These are phyloP conservation scores for Nymphaea thermarum DNA, from an alignment of 164 flowering plant genomes.

Conservation along the genomic window DNA sequence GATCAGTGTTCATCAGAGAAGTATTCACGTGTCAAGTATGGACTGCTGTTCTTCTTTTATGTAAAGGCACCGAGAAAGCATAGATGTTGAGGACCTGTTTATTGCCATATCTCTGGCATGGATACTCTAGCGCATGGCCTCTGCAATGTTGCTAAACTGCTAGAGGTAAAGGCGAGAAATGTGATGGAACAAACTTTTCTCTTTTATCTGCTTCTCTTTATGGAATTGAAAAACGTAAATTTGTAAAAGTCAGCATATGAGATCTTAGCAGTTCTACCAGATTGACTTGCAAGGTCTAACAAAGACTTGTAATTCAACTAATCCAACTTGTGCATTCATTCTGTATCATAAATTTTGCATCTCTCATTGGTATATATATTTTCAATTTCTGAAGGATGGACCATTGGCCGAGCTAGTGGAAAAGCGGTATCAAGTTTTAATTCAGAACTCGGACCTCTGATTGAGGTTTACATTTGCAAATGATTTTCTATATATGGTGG, in stretches of 20 bases:
- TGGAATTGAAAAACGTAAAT: background rate
- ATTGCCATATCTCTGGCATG: constrained; percentile 88
- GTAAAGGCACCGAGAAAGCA: constrained; percentile 89
- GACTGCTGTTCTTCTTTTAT: background rate
- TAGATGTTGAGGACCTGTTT: constrained; percentile 93
- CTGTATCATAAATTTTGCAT: background rate
- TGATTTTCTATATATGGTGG: background rate
- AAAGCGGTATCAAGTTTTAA: constrained; percentile 87
- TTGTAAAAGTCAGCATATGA: background rate
- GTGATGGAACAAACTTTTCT: background rate
- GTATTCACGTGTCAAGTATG: no score
- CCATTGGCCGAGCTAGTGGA: constrained; percentile 63
- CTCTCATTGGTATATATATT: background rate
- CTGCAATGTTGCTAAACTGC: constrained; percentile 73
- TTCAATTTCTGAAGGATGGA: constrained; percentile 49
- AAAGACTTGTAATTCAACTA: no score
- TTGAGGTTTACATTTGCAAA: constrained; percentile 41
- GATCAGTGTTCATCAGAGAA: no score
- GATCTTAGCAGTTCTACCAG: background rate
- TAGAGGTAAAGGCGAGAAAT: constrained; percentile 37
- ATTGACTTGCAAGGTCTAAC: background rate
- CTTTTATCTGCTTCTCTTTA: background rate
- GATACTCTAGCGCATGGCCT: constrained; percentile 96
- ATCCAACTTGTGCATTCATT: background rate
- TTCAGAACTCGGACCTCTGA: constrained; percentile 62